A percentile compares a stretch with the other conserved stretches of the same genome.
phyloP scores from a whole-genome alignment of 257 asterid genomes.

The Pogostemon cablin region DNA sequence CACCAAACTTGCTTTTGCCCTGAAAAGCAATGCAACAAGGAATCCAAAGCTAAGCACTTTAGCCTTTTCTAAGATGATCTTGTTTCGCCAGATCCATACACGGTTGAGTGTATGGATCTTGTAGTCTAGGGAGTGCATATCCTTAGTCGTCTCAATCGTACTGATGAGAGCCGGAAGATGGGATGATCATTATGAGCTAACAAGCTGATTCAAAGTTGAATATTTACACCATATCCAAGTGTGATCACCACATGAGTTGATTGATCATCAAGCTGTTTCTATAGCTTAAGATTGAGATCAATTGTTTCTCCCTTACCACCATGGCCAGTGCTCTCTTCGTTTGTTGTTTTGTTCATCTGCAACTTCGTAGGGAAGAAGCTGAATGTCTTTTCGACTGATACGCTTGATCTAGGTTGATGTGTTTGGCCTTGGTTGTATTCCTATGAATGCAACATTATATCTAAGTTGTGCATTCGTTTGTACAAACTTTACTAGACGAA shows the following conservation, averaged over 20 bases:
- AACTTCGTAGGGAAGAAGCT: slow-evolving; percentile 63
- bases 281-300: slow-evolving; percentile 79
- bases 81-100: background rate
- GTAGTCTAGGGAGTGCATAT: background rate
- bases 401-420: slow-evolving; percentile 39
- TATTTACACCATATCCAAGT: slow-evolving; percentile 26
- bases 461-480: slow-evolving; percentile 7
- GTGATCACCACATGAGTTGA: slow-evolving; percentile 7
- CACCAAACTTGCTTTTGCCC: slow-evolving; percentile 27
- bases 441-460: slow-evolving; percentile 36
- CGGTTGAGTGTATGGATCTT: background rate
- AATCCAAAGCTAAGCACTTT: slow-evolving; percentile 11
- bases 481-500: background rate
- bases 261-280: slow-evolving; percentile 20
- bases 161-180: slow-evolving; percentile 3
- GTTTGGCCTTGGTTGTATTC: slow-evolving; percentile 39
- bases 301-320: slow-evolving; percentile 52
- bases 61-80: background rate
- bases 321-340: slow-evolving; percentile 30
- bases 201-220: slow-evolving; percentile 13
- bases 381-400: slow-evolving; percentile 38
- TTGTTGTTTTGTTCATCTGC: slow-evolving; percentile 36
- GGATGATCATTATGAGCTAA: slow-evolving; percentile 9
- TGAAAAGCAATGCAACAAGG: slow-evolving; percentile 12
- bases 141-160: slow-evolving; percentile 21